Base-by-base conservation (phyloP, 257 asterid genomes). In the Galeopsis tetrahit region DNA sequence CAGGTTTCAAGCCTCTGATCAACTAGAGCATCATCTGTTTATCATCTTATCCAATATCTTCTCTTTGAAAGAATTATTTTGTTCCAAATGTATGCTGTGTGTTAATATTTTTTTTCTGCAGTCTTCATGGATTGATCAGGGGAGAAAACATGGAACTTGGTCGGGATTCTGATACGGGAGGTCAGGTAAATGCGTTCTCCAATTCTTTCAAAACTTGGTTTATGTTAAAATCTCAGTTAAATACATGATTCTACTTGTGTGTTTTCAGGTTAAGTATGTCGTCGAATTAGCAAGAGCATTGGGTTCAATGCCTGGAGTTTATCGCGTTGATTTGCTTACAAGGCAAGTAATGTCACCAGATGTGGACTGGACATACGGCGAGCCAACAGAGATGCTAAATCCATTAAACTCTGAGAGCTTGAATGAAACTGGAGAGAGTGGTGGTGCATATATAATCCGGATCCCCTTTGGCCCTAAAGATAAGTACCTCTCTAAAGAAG, bases 91-190 rank as follows among this genome's bases (percentile, higher is more conserved):
- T 14, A 62, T 14, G 17, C 21, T 63, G 68, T 63, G 64, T 52
- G 32, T 36, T 42, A 36, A 39, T 42, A n/a, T 31, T 69, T 36
- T 70, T 38, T 31, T 46, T 39, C 72, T 69, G 76, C 85, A 89
- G 96, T 82, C 87, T 89, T 74, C 96, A 89, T 77, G 96, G 96
- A 56, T 77, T 89, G 77, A 87, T 89, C 49, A 74, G 96, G 39
- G 96, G 96, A 65, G 96, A 89, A 70, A 87, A 87, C 79, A 89
- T 89, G 96, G 96, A 89, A 75, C 93, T 89, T 76, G 96, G 96
- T 21, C 83, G 91, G 59, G 96, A 89, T 81, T 89, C 96, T 80
- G 90, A 86, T 67, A 81, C 90, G 28, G 93, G 93, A 70, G 92
- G 91, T 46, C 92, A 90, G 90, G 95, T 88, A 86, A 34, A 63